A percentile compares a stretch with the other conserved stretches of the same genome.
These are phyloP conservation scores for Penicillium mononematosum DNA, from an alignment of 495 filamentous ascomycete species.

Conservation along the genomic window DNA sequence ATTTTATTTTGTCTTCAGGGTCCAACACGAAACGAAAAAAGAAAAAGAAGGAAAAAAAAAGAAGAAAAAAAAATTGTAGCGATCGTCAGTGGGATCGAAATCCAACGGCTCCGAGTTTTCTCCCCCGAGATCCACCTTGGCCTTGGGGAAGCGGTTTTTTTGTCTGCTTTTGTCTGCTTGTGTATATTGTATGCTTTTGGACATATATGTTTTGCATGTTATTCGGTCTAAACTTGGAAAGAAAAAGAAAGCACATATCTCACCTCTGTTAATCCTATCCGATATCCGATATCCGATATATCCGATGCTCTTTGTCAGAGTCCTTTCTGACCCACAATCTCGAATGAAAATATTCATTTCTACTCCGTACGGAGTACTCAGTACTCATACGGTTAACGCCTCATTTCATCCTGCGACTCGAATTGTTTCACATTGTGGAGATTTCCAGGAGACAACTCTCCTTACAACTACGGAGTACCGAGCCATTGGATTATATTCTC, in stretches of 20 bases:
- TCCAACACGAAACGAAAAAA: background rate
- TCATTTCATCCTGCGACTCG: conserved; percentile 20
- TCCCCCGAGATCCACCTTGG: conserved; percentile 22
- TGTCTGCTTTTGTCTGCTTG: too few relatives aligned
- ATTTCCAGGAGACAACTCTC: conserved; percentile 10
- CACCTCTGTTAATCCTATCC: too few relatives aligned
- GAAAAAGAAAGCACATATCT: too few relatives aligned
- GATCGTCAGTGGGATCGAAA: conserved; percentile 22
- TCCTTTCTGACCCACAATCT: conserved; percentile 1
- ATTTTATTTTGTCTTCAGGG: background rate
- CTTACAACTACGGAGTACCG: conserved; percentile 11
- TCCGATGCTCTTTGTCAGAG: background rate
- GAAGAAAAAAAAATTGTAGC: conserved; percentile 2
- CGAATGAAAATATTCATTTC: too few relatives aligned
- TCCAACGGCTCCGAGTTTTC: conserved; percentile 33
- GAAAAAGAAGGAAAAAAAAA: background rate
- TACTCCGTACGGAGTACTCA: too few relatives aligned
- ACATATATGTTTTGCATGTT: too few relatives aligned
- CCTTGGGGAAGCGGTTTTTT: too few relatives aligned
- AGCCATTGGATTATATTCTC: conserved; percentile 9
- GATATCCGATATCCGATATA: background rate
- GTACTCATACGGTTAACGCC: background rate
- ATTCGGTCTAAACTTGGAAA: too few relatives aligned
- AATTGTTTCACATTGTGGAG: conserved; percentile 31
- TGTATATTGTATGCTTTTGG: too few relatives aligned